These are phyloP conservation scores for Fusarium setosum DNA, from an alignment of 2,329 filamentous ascomycete species.

Conservation along the genomic window DNA sequence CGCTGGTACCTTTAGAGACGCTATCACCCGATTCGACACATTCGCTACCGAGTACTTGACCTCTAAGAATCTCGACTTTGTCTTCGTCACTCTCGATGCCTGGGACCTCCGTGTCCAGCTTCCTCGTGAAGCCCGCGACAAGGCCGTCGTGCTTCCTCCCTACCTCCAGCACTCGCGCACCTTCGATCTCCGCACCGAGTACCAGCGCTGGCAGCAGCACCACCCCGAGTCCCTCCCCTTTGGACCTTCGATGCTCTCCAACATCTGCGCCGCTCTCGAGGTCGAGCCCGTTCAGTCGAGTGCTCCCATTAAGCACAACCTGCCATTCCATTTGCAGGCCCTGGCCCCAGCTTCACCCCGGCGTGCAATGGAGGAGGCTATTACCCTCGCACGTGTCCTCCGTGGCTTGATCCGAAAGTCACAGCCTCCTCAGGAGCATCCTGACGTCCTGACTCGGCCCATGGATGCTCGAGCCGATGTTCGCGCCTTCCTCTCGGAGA, in stretches of 20 bases:
- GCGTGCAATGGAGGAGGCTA: slow-evolving; percentile 96
- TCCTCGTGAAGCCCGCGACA: slow-evolving; percentile 96
- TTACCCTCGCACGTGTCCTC: slow-evolving; percentile 92
- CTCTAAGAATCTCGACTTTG: slow-evolving; percentile 93
- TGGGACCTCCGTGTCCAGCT: slow-evolving; percentile 99
- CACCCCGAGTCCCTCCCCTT: slow-evolving; percentile 98
- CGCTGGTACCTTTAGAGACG: slow-evolving; percentile 96
- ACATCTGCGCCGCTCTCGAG: slow-evolving; percentile 98
- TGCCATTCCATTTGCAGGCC: slow-evolving; percentile 97
- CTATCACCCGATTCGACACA: slow-evolving; percentile 92
- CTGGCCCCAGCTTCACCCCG: slow-evolving; percentile 94
- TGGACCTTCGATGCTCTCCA: slow-evolving; percentile 92
- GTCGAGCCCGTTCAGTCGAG: slow-evolving; percentile 98
- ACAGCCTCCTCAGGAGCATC: slow-evolving; percentile 91
- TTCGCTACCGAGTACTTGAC: slow-evolving; percentile 94
- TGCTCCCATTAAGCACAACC: slow-evolving; percentile 97
- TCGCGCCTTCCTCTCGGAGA: slow-evolving; percentile 92
- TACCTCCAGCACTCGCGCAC: slow-evolving; percentile 98
- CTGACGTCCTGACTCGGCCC: slow-evolving; percentile 91
- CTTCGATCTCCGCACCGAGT: slow-evolving; percentile 96
- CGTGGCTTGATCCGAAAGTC: slow-evolving; percentile 96
- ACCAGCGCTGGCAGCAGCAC: slow-evolving; percentile 98
- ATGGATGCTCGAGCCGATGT: slow-evolving; percentile 98
- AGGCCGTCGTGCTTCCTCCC: slow-evolving; percentile 94
- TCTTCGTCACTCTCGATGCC: slow-evolving; percentile 97